These are phyloP conservation scores for Tardiomyces digboiensis DNA, from an alignment of 1,139 yeast genomes.

Conservation along the genomic window DNA sequence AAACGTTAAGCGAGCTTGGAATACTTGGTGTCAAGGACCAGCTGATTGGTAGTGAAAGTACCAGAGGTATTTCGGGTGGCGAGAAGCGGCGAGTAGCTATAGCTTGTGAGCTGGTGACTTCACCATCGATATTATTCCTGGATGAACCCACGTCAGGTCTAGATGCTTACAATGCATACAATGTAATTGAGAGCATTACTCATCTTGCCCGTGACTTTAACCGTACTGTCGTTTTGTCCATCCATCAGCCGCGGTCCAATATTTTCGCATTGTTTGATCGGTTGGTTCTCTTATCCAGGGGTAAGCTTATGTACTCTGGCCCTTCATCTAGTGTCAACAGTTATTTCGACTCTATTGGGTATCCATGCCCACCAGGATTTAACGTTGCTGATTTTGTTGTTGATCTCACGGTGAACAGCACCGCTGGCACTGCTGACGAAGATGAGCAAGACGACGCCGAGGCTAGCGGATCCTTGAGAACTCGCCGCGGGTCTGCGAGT, in stretches of 20 bases:
- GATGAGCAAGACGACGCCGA: slow-evolving; percentile 2
- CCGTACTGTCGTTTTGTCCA: slow-evolving; percentile 84
- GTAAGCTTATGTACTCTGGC: slow-evolving; percentile 83
- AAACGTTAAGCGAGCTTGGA: slow-evolving; percentile 77
- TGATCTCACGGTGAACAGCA: slow-evolving; percentile 61
- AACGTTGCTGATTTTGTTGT: slow-evolving; percentile 90
- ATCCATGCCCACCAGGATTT: slow-evolving; percentile 78
- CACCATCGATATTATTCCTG: slow-evolving; percentile 40
- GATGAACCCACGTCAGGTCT: slow-evolving; percentile 71
- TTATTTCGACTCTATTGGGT: slow-evolving; percentile 69
- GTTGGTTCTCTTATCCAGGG: slow-evolving; percentile 70
- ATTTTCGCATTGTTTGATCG: slow-evolving; percentile 87
- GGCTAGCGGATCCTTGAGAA: background rate
- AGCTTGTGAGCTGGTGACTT: slow-evolving; percentile 40
- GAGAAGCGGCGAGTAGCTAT: slow-evolving; percentile 46
- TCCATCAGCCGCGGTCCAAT: slow-evolving; percentile 97
- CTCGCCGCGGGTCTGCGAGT: background rate
- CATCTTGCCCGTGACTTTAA: slow-evolving; percentile 70
- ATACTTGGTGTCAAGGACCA: slow-evolving; percentile 77
- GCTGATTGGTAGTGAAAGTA: slow-evolving; percentile 79
- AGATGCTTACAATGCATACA: slow-evolving; percentile 88
- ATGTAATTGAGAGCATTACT: slow-evolving; percentile 79
- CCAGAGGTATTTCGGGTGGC: slow-evolving; percentile 88
- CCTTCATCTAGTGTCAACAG: slow-evolving; percentile 42
- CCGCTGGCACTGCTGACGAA: slow-evolving; percentile 28